Evolutionary conservation across 106 monocot genomes (phyloP).

Genomic region (Triglochin maritima): DNA sequence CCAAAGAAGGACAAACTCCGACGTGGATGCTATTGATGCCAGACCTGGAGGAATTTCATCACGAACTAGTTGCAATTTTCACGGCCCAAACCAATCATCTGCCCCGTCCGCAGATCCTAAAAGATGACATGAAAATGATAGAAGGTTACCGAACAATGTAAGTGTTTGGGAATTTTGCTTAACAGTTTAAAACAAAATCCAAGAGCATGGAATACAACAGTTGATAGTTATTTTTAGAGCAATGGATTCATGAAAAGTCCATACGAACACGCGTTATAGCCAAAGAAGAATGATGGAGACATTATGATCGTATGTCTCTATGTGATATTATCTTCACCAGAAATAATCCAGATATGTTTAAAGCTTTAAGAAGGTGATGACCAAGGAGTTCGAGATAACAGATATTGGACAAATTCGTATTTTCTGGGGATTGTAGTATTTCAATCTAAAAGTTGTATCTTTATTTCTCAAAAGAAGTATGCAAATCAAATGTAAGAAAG

Average conservation of each 20-base stretch:
- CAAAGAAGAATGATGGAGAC: no score
- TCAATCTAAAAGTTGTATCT: background rate
- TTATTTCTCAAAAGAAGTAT: slow-evolving; percentile 1
- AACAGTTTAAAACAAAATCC: no score
- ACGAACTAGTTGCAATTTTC: background rate
- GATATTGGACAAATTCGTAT: background rate
- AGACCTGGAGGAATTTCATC: background rate
- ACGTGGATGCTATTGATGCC: background rate
- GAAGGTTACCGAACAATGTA: no score
- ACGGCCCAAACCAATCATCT: background rate
- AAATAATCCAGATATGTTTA: background rate
- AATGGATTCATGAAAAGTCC: no score
- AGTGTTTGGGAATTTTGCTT: no score
- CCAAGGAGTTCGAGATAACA: background rate
- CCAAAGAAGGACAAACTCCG: background rate
- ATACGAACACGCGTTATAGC: no score
- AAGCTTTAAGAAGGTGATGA: background rate
- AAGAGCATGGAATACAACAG: no score
- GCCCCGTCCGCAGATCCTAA: background rate
- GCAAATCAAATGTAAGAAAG: background rate
- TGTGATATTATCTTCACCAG: background rate
- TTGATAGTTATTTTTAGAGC: no score
- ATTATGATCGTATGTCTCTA: background rate
- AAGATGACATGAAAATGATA: no score
- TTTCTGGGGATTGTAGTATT: background rate